Evolutionary conservation across 305 asterid species (phyloP).

Genomic region (Withania somnifera): DNA sequence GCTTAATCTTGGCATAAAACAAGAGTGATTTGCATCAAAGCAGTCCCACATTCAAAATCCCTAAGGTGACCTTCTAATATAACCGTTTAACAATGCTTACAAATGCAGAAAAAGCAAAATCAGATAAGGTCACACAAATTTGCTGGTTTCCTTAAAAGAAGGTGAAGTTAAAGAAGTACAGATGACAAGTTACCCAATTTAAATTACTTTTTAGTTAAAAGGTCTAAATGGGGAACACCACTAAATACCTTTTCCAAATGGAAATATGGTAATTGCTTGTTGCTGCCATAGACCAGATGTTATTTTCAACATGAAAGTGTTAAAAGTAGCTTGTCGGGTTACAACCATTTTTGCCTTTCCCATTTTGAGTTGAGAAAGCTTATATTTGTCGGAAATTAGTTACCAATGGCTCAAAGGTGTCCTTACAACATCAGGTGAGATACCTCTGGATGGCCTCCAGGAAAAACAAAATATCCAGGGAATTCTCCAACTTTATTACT

Average conservation of each 20-base stretch:
- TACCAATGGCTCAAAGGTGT: background rate
- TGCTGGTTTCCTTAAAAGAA: background rate
- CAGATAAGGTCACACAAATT: background rate
- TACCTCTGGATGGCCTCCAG: conserved; percentile 98
- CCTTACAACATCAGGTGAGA: background rate
- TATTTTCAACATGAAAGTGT: background rate
- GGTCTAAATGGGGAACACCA: background rate
- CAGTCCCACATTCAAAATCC: background rate
- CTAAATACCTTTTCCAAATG: background rate
- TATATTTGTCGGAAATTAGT: background rate
- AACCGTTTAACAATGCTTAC: background rate
- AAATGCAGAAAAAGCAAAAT: background rate
- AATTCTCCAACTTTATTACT: conserved; percentile 90
- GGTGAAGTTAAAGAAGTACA: background rate
- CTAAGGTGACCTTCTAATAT: background rate
- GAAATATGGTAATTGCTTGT: background rate
- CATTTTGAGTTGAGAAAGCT: background rate
- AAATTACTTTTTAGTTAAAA: background rate
- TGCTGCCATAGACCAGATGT: background rate
- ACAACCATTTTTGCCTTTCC: background rate
- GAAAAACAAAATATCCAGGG: conserved; percentile 83
- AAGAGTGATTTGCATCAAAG: background rate
- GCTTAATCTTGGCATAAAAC: background rate
- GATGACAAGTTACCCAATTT: background rate
- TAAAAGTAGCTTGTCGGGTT: background rate